Evolutionary conservation across 345 rosid species (phyloP), one percentile per base, ranked within the genome.

Genomic region (Syzygium jambos): DNA sequence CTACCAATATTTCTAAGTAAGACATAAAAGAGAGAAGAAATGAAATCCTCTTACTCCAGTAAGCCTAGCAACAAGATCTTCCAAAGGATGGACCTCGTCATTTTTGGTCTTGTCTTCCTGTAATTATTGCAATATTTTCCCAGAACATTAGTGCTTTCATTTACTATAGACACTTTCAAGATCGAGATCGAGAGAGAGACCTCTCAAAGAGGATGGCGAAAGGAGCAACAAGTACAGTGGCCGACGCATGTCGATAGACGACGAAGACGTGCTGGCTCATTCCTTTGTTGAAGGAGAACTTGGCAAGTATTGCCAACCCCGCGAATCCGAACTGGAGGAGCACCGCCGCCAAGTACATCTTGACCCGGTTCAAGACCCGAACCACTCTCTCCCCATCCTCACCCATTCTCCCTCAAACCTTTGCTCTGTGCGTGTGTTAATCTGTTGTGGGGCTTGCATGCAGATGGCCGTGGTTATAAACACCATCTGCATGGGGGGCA

Each of bases 41-140:
- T 43, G 78, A n/a, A 29, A 29, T 27, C 57, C 96, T 89, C 96
- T 89, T 90, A 97, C 98, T 97, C 99, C 63, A 97, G 57, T 88
- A 95, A 90, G 27, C 96, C 98, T 61, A 97, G 93, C 56, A 94
- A 56, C 84, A 90, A 4, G 90, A 97, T 94, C 94, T 95, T 96
- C 34, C 92, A 27, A 89, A 97, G 92, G 88, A 90, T 88, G 88
- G 96, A 89, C 19, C 88, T 2, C 2, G 98, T 96, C 98, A 97
- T 93, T 92, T 95, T 96, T 30, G 98, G 98, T 90, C 98, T 91
- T 52, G 86, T 89, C 90, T 95, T 95, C 91, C 99, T 97, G 96
- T 34, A 34, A 68, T 68, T 68, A 34, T 34, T 34, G 80, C 80
- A 30, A 65, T 30, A 30, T 30, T 7, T 65, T 65, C 16, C 43